phyloP scores from a whole-genome alignment of 2,329 filamentous ascomycete species.

The Ophiostoma triangulosporum region DNA sequence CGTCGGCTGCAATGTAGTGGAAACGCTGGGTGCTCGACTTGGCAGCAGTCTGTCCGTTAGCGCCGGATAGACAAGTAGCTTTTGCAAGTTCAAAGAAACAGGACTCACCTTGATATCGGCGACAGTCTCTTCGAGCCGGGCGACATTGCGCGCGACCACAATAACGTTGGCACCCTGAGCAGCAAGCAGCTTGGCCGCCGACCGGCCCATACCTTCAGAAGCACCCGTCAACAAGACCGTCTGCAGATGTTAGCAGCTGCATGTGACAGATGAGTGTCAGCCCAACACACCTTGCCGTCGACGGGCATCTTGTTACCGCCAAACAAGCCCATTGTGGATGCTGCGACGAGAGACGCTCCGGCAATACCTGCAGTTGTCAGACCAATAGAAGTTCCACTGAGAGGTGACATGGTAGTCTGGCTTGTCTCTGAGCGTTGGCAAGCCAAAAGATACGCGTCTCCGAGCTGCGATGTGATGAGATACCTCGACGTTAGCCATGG shows the following conservation, averaged over 20 bases:
- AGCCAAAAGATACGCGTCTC: too few relatives aligned
- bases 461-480: background rate
- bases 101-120: slow-evolving; percentile 44
- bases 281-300: slow-evolving; percentile 55
- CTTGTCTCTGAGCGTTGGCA: too few relatives aligned
- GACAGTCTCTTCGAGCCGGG: slow-evolving; percentile 61
- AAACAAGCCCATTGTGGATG: slow-evolving; percentile 52
- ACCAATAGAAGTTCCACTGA: slow-evolving; percentile 14
- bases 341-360: slow-evolving; percentile 20
- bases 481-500: too few relatives aligned
- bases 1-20: slow-evolving; percentile 70
- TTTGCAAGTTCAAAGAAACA: background rate
- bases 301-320: slow-evolving; percentile 68
- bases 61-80: background rate
- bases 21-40: slow-evolving; percentile 62
- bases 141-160: slow-evolving; percentile 64
- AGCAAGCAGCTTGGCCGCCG: slow-evolving; percentile 59
- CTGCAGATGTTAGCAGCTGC: slow-evolving; percentile 29
- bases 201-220: slow-evolving; percentile 83
- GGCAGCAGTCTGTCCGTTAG: slow-evolving; percentile 42
- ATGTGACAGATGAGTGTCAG: background rate
- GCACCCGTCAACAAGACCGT: slow-evolving; percentile 82
- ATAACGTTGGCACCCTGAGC: slow-evolving; percentile 76
- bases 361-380: slow-evolving; percentile 20
- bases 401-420: slow-evolving; percentile 9